Percentiles rank a stretch among this genome's conserved stretches.
These are phyloP conservation scores for Conidiobolus incongruus DNA, from an alignment of 371 early-diverging fungal species.

Conservation along the genomic window DNA sequence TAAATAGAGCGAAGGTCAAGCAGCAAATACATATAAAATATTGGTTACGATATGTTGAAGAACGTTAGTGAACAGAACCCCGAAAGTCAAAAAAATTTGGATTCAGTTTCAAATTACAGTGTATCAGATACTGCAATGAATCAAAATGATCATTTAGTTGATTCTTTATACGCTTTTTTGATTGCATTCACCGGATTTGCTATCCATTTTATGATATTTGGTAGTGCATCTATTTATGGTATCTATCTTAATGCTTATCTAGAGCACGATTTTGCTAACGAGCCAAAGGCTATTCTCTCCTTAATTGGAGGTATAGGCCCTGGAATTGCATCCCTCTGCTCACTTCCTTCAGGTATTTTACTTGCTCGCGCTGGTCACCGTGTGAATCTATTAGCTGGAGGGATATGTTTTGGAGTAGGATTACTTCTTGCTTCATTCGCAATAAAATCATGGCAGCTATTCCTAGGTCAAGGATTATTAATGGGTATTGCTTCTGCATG, in stretches of 20 bases:
- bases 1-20: too few species aligned
- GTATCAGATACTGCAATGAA: too few species aligned
- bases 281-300: background rate
- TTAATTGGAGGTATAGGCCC: background rate
- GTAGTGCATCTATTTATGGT: constrained; percentile 17
- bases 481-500: constrained; percentile 26
- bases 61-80: too few species aligned
- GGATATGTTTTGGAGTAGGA: background rate
- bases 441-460: constrained; percentile 22
- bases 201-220: constrained; percentile 18
- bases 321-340: background rate
- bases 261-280: background rate
- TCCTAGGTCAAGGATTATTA: constrained; percentile 21
- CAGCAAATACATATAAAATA: too few species aligned
- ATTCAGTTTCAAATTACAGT: too few species aligned
- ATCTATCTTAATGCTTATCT: constrained; percentile 15
- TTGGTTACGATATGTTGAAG: too few species aligned
- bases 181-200: constrained; percentile 14
- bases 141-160: too few species aligned
- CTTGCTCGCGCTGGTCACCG: background rate
- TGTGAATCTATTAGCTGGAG: background rate
- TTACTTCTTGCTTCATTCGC: constrained; percentile 1
- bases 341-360: background rate
- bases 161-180: constrained; percentile 18
- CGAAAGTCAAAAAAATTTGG: too few species aligned